A percentile compares a stretch with the other conserved stretches of the same genome.
Evolutionary conservation across 1,284 basidiomycete species (phyloP).

Genomic region (Cryptococcus depauperatus): DNA sequence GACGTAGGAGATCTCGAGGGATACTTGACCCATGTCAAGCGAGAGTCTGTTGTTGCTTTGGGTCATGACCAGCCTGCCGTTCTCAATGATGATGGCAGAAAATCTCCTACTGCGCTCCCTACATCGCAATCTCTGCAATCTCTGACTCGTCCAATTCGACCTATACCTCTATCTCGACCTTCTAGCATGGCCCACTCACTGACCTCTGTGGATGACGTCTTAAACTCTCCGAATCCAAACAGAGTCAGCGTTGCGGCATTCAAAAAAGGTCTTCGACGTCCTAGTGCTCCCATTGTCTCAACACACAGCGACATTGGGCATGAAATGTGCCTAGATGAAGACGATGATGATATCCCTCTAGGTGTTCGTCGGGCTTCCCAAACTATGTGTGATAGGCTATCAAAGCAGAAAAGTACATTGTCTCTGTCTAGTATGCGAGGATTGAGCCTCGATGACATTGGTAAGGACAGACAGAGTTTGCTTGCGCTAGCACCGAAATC

Average conservation of each 20-base stretch:
- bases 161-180: constrained; percentile 21
- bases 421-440: constrained; percentile 9
- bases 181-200: constrained; percentile 27
- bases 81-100: not conserved
- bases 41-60: constrained; percentile 8
- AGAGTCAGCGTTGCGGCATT: constrained; percentile 36
- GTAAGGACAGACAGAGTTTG: too few species aligned
- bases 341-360: constrained; percentile 39
- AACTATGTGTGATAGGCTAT: too few species aligned
- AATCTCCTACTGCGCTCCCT: not conserved
- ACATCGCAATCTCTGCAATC: not conserved
- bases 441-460: too few species aligned
- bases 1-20: constrained; percentile 18
- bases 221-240: constrained; percentile 15
- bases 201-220: constrained; percentile 19
- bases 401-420: constrained; percentile 6
- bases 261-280: constrained; percentile 30
- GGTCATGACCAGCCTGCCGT: constrained; percentile 1
- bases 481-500: too few species aligned
- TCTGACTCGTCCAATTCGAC: not conserved
- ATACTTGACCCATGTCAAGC: constrained; percentile 18
- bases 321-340: constrained; percentile 12
- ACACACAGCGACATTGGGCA: constrained; percentile 16
- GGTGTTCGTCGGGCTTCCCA: constrained; percentile 12
- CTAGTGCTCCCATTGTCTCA: constrained; percentile 17